Conservation (phyloP, 306 rosid genomes). For the Citrullus colocynthis region DNA sequence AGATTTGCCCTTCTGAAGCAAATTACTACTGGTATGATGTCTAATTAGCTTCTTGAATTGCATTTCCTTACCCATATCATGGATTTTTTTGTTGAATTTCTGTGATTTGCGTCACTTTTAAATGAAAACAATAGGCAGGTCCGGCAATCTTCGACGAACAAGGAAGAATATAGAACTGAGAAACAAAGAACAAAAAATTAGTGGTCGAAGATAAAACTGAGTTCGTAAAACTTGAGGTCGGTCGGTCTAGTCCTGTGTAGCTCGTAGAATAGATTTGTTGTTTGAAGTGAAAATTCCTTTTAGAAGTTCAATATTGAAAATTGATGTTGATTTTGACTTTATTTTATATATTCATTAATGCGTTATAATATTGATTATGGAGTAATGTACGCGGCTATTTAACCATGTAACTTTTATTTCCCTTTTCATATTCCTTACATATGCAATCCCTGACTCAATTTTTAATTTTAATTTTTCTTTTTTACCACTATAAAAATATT, state of each 20-base stretch:
- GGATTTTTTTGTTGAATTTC: background rate
- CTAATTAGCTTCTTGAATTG: background rate
- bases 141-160: background rate
- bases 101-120: background rate
- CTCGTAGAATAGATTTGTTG: background rate
- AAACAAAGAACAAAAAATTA: background rate
- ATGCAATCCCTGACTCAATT: background rate
- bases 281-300: background rate
- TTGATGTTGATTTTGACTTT: background rate
- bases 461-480: background rate
- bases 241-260: background rate
- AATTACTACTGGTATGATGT: background rate
- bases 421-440: background rate
- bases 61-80: background rate
- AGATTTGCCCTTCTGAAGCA: background rate
- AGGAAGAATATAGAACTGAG: background rate
- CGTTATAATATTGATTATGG: background rate
- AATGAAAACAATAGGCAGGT: background rate
- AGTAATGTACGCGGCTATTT: background rate
- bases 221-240: background rate
- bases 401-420: background rate
- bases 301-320: background rate
- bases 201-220: background rate
- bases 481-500: background rate
- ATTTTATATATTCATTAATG: background rate